Base-by-base conservation (phyloP, 2,329 filamentous ascomycete species). In the Xylaria sp. region DNA sequence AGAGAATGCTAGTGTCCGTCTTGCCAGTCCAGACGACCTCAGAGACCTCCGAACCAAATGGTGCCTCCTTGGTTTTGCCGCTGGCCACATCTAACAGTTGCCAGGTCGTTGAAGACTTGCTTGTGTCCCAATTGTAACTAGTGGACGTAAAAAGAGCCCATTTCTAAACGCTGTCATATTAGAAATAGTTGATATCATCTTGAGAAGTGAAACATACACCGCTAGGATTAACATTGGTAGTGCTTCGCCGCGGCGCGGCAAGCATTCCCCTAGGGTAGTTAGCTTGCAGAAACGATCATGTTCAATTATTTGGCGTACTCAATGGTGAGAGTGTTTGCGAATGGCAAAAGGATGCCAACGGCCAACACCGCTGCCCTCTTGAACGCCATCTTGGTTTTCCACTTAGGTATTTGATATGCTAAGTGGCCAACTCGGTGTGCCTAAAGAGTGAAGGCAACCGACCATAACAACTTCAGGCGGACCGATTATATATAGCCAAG, bases 11-110 rank as follows among this genome's bases (percentile, higher is more conserved):
- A 10, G 62, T 64, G 11, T 54, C 43, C 7, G 53, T 64, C 4
- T 57, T 25, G 7, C 58, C 62, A 15, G 62, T 46, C 62, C 62
- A 64, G 31, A 64, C 62, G 21, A 62, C 37, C 27, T 64, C 62
- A 1, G 58, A 61, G n/a, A 64, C 58, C 3, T 57, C 58, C 2
- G 58, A 58, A 23, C 58, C 58, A 29, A 64, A 64, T n/a, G 58
- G 62, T 9, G 62, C 62, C 17, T 37, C 52, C 29, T 49, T 64
- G 25, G 21, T 52, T 8, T 48, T 58, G 23, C 62, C 62, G 21
- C 41, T 64, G 13, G 47, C 17, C 15, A 64, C 62, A n/a, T 64
- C 62, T 27, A 64, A 49, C 38, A 64, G 41, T 2, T 64, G 35
- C 62, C 58, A 64, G 11, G 58, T 55, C 15, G 62, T 61, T n/a